Percentiles rank a stretch among this genome's conserved stretches.
Evolutionary conservation across 2,329 filamentous ascomycete species (phyloP).

Genomic region (Fusarium kyushuense): DNA sequence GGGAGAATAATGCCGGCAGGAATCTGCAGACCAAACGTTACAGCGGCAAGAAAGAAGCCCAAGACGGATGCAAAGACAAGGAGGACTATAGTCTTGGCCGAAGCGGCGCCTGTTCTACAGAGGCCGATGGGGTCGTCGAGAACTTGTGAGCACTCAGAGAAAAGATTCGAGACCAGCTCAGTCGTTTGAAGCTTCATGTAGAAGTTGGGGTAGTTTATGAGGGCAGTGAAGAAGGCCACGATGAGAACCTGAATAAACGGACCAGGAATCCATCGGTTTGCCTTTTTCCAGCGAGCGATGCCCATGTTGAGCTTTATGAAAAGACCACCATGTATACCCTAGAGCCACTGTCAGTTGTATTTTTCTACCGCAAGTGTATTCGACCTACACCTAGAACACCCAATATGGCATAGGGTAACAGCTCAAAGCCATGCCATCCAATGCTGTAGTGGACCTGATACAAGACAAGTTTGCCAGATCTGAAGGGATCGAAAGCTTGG

Average conservation of each 20-base stretch:
- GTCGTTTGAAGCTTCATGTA: slow-evolving; percentile 96
- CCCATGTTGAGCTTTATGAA: slow-evolving; percentile 96
- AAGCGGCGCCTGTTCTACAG: slow-evolving; percentile 87
- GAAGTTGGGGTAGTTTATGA: slow-evolving; percentile 95
- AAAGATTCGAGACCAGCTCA: slow-evolving; percentile 90
- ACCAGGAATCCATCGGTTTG: slow-evolving; percentile 71
- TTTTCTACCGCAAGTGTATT: background rate
- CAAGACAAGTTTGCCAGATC: slow-evolving; percentile 93
- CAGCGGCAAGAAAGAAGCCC: slow-evolving; percentile 84
- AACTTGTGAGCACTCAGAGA: slow-evolving; percentile 87
- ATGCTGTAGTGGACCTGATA: slow-evolving; percentile 95
- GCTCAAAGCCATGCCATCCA: slow-evolving; percentile 94
- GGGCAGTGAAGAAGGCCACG: slow-evolving; percentile 83
- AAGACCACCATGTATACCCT: slow-evolving; percentile 91
- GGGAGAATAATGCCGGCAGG: slow-evolving; percentile 96
- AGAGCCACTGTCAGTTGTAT: slow-evolving; percentile 22
- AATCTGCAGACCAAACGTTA: slow-evolving; percentile 94
- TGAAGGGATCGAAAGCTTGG: slow-evolving; percentile 92
- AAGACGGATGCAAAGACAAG: slow-evolving; percentile 84
- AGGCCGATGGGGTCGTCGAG: slow-evolving; percentile 89
- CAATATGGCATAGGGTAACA: slow-evolving; percentile 86
- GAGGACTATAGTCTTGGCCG: slow-evolving; percentile 83
- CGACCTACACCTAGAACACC: slow-evolving; percentile 79
- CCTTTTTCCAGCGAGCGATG: slow-evolving; percentile 83
- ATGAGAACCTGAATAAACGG: slow-evolving; percentile 83